These are phyloP conservation scores for Bonia amplexicaulis DNA, from an alignment of 176 grass and related monocot species.

Conservation along the genomic window DNA sequence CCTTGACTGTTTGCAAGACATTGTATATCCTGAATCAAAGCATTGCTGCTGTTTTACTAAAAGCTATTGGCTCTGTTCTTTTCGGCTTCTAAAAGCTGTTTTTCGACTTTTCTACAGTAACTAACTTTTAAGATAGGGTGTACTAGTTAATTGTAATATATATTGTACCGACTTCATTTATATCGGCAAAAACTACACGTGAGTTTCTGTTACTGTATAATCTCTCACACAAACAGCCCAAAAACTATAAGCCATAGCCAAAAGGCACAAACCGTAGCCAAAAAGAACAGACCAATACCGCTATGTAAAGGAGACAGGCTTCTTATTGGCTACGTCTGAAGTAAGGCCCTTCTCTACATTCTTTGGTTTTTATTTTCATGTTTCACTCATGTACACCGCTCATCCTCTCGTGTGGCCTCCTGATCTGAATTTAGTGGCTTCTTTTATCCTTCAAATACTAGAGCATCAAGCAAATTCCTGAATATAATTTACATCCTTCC, in stretches of 20 bases:
- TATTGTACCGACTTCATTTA: no score
- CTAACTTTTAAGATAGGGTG: no score
- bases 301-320: slow-evolving; percentile 95
- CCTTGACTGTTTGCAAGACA: slow-evolving; percentile 67
- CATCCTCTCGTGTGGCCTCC: slow-evolving; percentile 5
- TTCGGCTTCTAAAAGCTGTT: no score
- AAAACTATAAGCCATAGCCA: no score
- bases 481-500: slow-evolving; percentile 57
- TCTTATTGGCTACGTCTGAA: slow-evolving; percentile 62
- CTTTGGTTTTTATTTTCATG: slow-evolving; percentile 10
- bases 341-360: slow-evolving; percentile 37
- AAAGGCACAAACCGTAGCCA: no score
- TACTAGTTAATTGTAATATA: no score
- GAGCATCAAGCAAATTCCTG: slow-evolving; percentile 39
- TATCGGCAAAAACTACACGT: no score
- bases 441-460: slow-evolving; percentile 29
- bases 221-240: no score
- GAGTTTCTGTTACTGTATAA: no score
- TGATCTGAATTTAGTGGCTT: slow-evolving; percentile 10
- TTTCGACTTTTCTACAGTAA: no score
- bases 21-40: slow-evolving; percentile 77
- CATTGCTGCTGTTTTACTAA: slow-evolving; percentile 96
- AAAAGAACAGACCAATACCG: no score
- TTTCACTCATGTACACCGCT: neutral
- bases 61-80: no score